Base-by-base conservation (phyloP, 1,284 basidiomycete genomes). In the Gomphus sp. region DNA sequence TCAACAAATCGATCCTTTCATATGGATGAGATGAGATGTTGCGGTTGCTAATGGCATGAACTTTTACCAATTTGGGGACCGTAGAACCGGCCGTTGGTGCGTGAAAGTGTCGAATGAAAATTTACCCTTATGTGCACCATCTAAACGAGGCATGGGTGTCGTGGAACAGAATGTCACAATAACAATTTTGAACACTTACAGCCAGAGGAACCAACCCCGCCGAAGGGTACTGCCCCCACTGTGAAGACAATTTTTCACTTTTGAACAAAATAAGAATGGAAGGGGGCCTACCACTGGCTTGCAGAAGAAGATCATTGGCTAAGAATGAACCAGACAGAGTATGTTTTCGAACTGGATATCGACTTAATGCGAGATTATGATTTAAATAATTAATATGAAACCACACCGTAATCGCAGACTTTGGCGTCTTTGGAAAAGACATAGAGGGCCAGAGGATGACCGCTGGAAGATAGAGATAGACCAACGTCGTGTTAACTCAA, bases 271-370 rank as follows among this genome's bases (percentile, higher is more conserved):
- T n/a, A 18, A 50, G 48, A 31, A 52, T 39, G 7, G 44, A 25
- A 3, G 33, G 11, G 48, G 31, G 71, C 74, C 39, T 64, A 74
- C 78, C 66, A 60, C 72, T 62, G 55, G 82, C 64, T 60, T 82
- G 75, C 66, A 78, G 72, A 57, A 79, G 65, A 0, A 74, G 75
- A 60, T 84, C 81, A 57, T 85, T 85, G 59, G 82, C 73, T 2
- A 75, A 68, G 12, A 82, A 66, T 50, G 72, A 72, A 12, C 82
- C 84, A 62, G 80, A 81, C 56, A 67, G 69, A 2, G 80, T 83
- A 56, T 68, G 65, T 9, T 74, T 68, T 47, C 77, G 64, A 55
- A 81, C 82, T 81, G 67, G 58, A 12, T 65, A 59, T 36, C 33
- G 25, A 37, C 8, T 2, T 14, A 31, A 47, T 4, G 14, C 33